A percentile compares a stretch with the other conserved stretches of the same genome.
phyloP scores from a whole-genome alignment of 768 basidiomycete species.

The Mycena albidolilacea region DNA sequence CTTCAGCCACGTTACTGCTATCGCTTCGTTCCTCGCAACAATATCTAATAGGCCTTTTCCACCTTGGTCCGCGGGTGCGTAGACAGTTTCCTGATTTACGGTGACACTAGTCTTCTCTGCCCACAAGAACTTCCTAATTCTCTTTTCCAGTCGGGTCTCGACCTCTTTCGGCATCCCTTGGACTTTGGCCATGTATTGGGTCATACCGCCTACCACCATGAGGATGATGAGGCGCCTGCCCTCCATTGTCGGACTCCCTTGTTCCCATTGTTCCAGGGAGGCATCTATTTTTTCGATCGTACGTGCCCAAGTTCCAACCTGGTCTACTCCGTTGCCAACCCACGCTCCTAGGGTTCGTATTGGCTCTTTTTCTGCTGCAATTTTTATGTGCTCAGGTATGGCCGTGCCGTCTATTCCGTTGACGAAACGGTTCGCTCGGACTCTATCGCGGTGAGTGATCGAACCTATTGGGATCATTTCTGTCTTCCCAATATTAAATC shows the following conservation, averaged over 20 bases:
- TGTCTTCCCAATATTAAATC: no score
- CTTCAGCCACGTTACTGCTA: no score
- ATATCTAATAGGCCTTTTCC: no score
- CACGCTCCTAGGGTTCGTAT: neutral
- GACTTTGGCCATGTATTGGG: constrained; percentile 33
- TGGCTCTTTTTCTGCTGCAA: no score
- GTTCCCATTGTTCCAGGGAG: neutral
- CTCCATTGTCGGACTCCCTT: constrained; percentile 11
- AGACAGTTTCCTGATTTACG: neutral
- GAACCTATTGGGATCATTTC: no score
- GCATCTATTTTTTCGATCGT: constrained; percentile 10
- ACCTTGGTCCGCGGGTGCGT: neutral
- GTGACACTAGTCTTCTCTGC: no score
- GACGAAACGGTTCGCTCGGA: no score
- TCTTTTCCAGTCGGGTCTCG: neutral
- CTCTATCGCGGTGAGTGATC: no score
- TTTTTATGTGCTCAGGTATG: no score
- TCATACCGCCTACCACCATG: constrained; percentile 36
- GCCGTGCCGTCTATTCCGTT: no score
- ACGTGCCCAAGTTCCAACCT: neutral
- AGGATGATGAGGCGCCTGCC: constrained; percentile 25
- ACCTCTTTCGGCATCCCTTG: constrained; percentile 43
- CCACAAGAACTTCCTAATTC: neutral
- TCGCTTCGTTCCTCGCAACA: no score
- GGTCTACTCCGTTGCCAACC: neutral